Percentiles rank a stretch among this genome's conserved stretches.
Conservation (phyloP, 2,329 filamentous ascomycete genomes). For the Pseudopithomyces maydicus region DNA sequence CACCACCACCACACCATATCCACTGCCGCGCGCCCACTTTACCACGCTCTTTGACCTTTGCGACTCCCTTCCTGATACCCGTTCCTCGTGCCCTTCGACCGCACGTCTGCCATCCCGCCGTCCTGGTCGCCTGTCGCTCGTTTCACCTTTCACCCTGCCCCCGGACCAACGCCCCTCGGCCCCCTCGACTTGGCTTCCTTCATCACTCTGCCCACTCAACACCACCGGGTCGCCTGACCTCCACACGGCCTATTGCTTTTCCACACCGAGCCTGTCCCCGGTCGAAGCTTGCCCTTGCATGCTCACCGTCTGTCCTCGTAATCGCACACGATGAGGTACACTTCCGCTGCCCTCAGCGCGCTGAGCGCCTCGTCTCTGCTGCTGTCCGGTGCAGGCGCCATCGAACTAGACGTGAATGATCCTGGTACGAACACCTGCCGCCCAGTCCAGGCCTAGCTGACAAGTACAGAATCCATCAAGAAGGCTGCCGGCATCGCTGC, state of each 20-base stretch:
- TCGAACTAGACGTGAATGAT: constrained; percentile 36
- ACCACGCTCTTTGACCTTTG: constrained; percentile 4
- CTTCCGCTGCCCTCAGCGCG: constrained; percentile 32
- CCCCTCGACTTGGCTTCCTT: not conserved
- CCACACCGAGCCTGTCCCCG: not conserved
- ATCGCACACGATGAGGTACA: constrained; percentile 41
- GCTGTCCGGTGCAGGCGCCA: constrained; percentile 36
- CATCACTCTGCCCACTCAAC: not conserved
- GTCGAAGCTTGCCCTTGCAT: constrained; percentile 29
- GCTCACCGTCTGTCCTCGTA: constrained; percentile 18
- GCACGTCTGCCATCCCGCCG: not conserved
- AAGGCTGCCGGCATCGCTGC: constrained; percentile 66
- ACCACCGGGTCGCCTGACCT: not conserved
- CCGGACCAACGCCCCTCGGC: not conserved
- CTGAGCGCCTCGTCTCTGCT: constrained; percentile 38
- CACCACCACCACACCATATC: not conserved
- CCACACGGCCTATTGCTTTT: not conserved
- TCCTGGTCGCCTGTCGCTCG: constrained; percentile 5
- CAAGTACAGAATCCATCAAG: constrained; percentile 63
- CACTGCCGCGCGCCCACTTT: constrained; percentile 6
- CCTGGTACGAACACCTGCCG: constrained; percentile 27
- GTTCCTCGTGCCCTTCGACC: not conserved
- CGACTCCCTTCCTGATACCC: not conserved
- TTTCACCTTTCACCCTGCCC: constrained; percentile 5
- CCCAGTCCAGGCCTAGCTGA: constrained; percentile 15